These are phyloP conservation scores for Deuterostichococcus epilithicus DNA, from an alignment of 139 green algal species.

Conservation along the genomic window DNA sequence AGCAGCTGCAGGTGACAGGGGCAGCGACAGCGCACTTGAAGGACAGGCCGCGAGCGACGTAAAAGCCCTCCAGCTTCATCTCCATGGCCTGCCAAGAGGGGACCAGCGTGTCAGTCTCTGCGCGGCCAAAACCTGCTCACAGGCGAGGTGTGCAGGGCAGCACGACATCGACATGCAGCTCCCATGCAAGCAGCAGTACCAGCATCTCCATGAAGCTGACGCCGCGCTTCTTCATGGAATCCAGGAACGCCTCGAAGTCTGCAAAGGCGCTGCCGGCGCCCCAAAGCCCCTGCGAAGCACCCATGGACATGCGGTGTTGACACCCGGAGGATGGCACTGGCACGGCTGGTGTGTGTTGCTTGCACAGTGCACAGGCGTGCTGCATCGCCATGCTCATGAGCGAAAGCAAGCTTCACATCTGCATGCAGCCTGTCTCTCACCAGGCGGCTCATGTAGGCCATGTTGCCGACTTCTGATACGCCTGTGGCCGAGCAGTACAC, in stretches of 20 bases:
- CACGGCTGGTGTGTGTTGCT: no score
- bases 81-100: conserved; percentile 56
- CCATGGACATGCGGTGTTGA: not conserved
- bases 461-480: conserved; percentile 62
- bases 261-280: conserved; percentile 54
- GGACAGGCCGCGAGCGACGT: conserved; percentile 71
- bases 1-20: not conserved
- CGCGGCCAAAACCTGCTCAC: no score
- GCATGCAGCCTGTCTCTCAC: no score
- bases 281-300: conserved; percentile 60
- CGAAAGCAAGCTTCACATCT: no score
- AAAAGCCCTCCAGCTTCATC: conserved; percentile 80
- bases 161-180: conserved; percentile 36
- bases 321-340: no score
- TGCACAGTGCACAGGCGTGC: no score
- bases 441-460: conserved; percentile 74
- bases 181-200: conserved; percentile 22
- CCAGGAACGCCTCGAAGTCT: conserved; percentile 67
- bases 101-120: conserved; percentile 17
- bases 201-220: conserved; percentile 79
- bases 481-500: conserved; percentile 81
- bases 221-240: conserved; percentile 59
- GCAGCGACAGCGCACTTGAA: conserved; percentile 48
- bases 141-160: no score
- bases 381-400: no score